Conservation (phyloP, 2,329 filamentous ascomycete species). For the Nothophoma quercina region DNA sequence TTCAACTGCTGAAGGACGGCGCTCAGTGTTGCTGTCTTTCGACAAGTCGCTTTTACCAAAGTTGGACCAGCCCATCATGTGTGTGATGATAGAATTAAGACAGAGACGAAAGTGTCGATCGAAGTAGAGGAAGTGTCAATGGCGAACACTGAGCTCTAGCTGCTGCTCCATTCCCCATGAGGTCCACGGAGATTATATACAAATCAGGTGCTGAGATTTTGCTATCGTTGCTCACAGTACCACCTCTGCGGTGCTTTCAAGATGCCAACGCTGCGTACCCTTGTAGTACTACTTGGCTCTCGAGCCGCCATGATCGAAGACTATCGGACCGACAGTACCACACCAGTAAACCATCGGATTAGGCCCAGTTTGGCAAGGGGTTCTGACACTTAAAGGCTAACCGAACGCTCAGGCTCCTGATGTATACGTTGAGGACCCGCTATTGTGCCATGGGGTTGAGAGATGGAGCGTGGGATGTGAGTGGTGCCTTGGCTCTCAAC, state of each 20-base stretch:
- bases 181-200: slow-evolving; percentile 16
- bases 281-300: slow-evolving; percentile 18
- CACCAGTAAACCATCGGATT: background rate
- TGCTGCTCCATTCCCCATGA: slow-evolving; percentile 9
- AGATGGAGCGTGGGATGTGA: slow-evolving; percentile 1
- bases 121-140: background rate
- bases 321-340: slow-evolving; percentile 14
- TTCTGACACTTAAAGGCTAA: background rate
- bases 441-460: slow-evolving; percentile 4
- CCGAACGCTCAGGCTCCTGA: background rate
- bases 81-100: background rate
- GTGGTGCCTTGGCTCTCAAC: slow-evolving; percentile 1
- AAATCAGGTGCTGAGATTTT: slow-evolving; percentile 1
- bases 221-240: slow-evolving; percentile 10
- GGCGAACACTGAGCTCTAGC: slow-evolving; percentile 11
- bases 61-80: slow-evolving; percentile 21
- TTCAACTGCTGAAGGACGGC: slow-evolving; percentile 31
- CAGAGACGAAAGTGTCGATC: background rate
- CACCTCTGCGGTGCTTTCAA: slow-evolving; percentile 10
- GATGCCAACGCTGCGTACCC: slow-evolving; percentile 17
- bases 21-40: slow-evolving; percentile 17
- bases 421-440: background rate
- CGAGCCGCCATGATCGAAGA: slow-evolving; percentile 2
- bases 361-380: background rate
- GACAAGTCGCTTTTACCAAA: slow-evolving; percentile 15